These are phyloP conservation scores for Calycina marina DNA, from an alignment of 2,329 filamentous ascomycete species.

Conservation along the genomic window DNA sequence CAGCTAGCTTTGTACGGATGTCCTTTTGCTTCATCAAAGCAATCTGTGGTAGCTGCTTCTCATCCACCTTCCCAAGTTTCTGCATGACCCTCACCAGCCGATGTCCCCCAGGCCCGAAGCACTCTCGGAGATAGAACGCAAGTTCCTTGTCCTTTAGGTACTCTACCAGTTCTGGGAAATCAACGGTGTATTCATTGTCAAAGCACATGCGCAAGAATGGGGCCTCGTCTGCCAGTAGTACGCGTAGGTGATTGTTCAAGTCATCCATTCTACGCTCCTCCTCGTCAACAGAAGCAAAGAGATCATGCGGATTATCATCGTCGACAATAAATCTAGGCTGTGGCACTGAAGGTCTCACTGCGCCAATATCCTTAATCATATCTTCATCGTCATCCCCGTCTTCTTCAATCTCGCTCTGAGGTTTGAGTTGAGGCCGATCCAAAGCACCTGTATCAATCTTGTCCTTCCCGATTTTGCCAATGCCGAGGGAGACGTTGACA, in stretches of 20 bases:
- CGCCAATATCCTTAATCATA: not conserved
- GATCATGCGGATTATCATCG: not conserved
- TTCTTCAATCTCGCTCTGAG: slow-evolving; percentile 16
- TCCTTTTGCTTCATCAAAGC: slow-evolving; percentile 77
- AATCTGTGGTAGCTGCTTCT: slow-evolving; percentile 70
- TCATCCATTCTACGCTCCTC: slow-evolving; percentile 2
- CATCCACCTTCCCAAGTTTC: slow-evolving; percentile 84
- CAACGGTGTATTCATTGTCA: slow-evolving; percentile 66
- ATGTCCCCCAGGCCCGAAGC: slow-evolving; percentile 61
- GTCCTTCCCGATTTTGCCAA: slow-evolving; percentile 37
- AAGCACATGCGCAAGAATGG: slow-evolving; percentile 55
- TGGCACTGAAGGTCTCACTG: no score
- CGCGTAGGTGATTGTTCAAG: slow-evolving; percentile 57
- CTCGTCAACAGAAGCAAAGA: slow-evolving; percentile 7
- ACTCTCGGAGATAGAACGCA: slow-evolving; percentile 65
- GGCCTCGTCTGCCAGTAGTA: slow-evolving; percentile 55
- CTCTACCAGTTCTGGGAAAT: slow-evolving; percentile 60
- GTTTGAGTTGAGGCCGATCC: slow-evolving; percentile 4
- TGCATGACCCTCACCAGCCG: slow-evolving; percentile 76
- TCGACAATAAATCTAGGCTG: not conserved
- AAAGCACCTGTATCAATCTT: slow-evolving; percentile 27
- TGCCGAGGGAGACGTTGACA: slow-evolving; percentile 39
- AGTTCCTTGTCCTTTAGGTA: slow-evolving; percentile 63
- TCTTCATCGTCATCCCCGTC: slow-evolving; percentile 12
- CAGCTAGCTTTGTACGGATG: slow-evolving; percentile 69